Percentiles rank a stretch among this genome's conserved stretches.
phyloP scores from a whole-genome alignment of 352 stramenopile genomes.

The Globisporangium paroecandrum region DNA sequence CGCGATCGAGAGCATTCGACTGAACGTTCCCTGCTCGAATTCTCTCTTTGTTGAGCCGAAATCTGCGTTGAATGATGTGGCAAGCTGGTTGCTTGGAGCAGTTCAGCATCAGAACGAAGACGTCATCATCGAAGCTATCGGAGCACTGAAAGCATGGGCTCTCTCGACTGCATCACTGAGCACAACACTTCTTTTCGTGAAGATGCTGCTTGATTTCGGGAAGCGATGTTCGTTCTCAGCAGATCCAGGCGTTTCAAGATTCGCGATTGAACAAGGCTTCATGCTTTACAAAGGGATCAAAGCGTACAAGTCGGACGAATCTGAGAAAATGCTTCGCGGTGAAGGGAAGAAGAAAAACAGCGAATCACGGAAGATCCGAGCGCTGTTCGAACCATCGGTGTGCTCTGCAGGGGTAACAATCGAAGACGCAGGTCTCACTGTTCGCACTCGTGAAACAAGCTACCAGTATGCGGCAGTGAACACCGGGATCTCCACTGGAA shows the following conservation, averaged over 20 bases:
- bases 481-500: constrained; percentile 62
- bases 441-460: constrained; percentile 82
- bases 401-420: constrained; percentile 77
- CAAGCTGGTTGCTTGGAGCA: constrained; percentile 56
- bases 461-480: constrained; percentile 88
- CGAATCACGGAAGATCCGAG: constrained; percentile 66
- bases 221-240: constrained; percentile 12
- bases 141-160: constrained; percentile 60
- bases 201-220: constrained; percentile 53
- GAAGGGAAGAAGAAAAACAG: constrained; percentile 41
- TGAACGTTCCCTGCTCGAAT: constrained; percentile 53
- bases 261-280: constrained; percentile 50
- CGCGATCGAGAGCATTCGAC: constrained; percentile 59
- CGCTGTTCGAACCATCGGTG: constrained; percentile 74
- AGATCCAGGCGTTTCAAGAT: constrained; percentile 22
- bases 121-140: constrained; percentile 60
- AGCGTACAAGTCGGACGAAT: constrained; percentile 46
- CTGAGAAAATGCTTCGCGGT: constrained; percentile 26
- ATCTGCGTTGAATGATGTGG: constrained; percentile 51
- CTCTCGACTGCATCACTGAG: constrained; percentile 77
- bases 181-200: constrained; percentile 64
- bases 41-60: constrained; percentile 67
- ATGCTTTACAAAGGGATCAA: constrained; percentile 41
- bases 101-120: constrained; percentile 44
- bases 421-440: constrained; percentile 69